Evolutionary conservation across 495 filamentous ascomycete genomes (phyloP), one percentile per base, ranked within the genome.

Genomic region (Tuber melanosporum): DNA sequence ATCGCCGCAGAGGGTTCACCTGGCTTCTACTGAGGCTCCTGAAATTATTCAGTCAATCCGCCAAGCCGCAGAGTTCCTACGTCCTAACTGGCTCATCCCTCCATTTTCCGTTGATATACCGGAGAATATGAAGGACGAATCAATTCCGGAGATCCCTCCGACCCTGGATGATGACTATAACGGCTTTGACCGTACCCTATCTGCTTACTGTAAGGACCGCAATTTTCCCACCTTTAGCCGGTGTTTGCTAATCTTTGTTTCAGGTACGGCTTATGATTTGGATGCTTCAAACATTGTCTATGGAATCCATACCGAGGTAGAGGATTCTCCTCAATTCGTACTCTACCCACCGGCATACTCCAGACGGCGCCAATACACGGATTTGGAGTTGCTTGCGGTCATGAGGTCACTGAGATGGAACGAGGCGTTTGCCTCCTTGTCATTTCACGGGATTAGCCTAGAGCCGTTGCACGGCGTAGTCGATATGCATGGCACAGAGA

Each of bases 381-480:
- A 89, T 9, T 83, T 91, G 71, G 95, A 98, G 84, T 84, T 98
- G 41, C 86, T 99, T 57, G 94, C 95, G 3, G 89, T 98, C 41
- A 88, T 97, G 87, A 89, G 95, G 32, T 89, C 95, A 9, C 85
- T 99, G 71, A 89, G 95, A 49, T 99, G 97, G 85, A 98, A 98
- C 81, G 93, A 97, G 83, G 92, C 89, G 20, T 98, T 98, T 84
- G 88, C 87, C 73, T 91, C 93, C 2, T 88, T 99, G 52, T 97
- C 94, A 1, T 97, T 98, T 83, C 85, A 87, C 20, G 90, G 91
- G 43, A 88, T 97, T 71, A 89, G 88, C 76, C 87, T 99, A 15
- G 91, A 93, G 77, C 80, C 84, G 47, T 83, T 94, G 42, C 91
- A 92, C 78, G 87, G 88, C 12, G 79, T 91, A 32, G 84, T 85